phyloP scores from a whole-genome alignment of 129 eudicot species.

The Chrysanthemum lavandulifolium region DNA sequence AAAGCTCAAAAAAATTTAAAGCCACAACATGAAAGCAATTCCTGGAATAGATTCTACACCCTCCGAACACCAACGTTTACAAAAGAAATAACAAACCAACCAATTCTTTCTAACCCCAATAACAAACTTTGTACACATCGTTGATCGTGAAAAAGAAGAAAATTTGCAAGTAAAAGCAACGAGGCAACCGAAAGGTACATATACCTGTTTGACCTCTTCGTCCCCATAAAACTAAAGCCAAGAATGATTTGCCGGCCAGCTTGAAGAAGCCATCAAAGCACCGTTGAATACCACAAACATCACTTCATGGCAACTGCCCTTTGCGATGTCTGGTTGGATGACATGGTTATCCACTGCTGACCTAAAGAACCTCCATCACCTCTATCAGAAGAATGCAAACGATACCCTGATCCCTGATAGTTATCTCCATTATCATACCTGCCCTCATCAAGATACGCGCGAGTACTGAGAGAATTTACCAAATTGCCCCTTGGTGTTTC shows the following conservation, averaged over 20 bases:
- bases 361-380: constrained; percentile 41
- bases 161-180: constrained; percentile 23
- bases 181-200: constrained; percentile 29
- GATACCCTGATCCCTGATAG: constrained; percentile 19
- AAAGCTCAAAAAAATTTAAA: neutral
- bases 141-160: constrained; percentile 3
- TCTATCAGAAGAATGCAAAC: constrained; percentile 14
- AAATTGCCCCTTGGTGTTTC: constrained; percentile 17
- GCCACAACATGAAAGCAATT: neutral
- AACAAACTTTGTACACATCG: constrained; percentile 42
- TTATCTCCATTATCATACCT: constrained; percentile 24
- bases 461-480: constrained; percentile 27
- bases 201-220: constrained; percentile 26
- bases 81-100: constrained; percentile 29
- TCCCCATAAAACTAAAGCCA: constrained; percentile 51
- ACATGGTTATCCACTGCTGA: constrained; percentile 51
- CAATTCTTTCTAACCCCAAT: constrained; percentile 30
- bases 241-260: constrained; percentile 86
- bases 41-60: constrained; percentile 18
- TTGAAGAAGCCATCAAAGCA: neutral
- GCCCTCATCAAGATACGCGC: constrained; percentile 13
- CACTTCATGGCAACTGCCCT: constrained; percentile 64
- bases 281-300: constrained; percentile 10
- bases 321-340: constrained; percentile 43
- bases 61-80: constrained; percentile 25